These are phyloP conservation scores for Carnegiea gigantea DNA, from an alignment of 179 eudicot genomes.

Conservation along the genomic window DNA sequence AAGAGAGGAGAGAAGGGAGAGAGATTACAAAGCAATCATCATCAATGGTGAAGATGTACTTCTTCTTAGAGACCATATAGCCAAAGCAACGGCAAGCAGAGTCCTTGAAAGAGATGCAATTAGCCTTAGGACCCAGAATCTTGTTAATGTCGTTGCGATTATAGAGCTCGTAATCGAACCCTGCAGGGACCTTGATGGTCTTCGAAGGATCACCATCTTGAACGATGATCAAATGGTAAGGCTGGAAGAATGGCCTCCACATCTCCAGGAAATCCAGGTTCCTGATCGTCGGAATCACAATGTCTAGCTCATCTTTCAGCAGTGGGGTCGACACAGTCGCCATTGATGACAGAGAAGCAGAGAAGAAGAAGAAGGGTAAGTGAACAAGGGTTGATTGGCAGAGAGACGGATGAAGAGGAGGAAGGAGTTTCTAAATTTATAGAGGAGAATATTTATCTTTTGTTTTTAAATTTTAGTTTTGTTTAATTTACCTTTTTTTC, in stretches of 20 bases:
- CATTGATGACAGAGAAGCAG: conserved; percentile 29
- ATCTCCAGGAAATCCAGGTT: conserved; percentile 92
- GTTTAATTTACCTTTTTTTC: neutral
- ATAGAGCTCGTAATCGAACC: conserved; percentile 91
- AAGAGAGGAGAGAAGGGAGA: neutral
- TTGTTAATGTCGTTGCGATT: conserved; percentile 80
- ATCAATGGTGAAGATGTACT: conserved; percentile 83
- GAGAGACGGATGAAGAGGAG: conserved; percentile 1
- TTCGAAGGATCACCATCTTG: conserved; percentile 95
- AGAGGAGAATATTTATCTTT: neutral
- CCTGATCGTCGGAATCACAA: conserved; percentile 87
- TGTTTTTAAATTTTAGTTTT: neutral
- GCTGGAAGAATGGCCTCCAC: conserved; percentile 89
- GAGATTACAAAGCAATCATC: conserved; percentile 84
- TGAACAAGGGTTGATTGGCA: neutral
- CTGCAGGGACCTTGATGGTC: conserved; percentile 71
- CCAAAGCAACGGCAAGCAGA: conserved; percentile 95
- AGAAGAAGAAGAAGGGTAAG: neutral
- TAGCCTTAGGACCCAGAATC: conserved; percentile 78
- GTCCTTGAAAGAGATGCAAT: conserved; percentile 92
- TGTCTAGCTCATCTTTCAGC: conserved; percentile 82
- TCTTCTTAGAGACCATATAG: conserved; percentile 92
- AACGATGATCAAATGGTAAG: conserved; percentile 84
- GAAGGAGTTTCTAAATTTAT: conserved; percentile 25
- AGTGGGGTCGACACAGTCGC: conserved; percentile 45